A percentile compares a stretch with the other conserved stretches of the same genome.
phyloP scores from a whole-genome alignment of 352 stramenopile species.

The Globisporangium camurandrum region DNA sequence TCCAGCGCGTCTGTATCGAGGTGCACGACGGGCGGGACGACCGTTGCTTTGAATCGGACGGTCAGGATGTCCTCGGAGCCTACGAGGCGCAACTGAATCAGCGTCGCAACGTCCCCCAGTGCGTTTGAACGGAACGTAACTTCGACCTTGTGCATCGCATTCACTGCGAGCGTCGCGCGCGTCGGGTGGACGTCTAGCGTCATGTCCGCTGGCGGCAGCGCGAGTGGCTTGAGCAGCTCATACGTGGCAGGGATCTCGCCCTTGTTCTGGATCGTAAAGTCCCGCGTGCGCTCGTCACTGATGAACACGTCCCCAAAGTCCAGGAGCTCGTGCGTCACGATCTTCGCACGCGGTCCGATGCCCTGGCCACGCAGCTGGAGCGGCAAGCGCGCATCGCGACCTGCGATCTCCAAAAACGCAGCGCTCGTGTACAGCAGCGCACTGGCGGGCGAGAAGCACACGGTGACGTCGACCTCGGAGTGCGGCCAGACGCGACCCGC shows the following conservation, averaged over 20 bases:
- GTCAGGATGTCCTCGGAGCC: slow-evolving; percentile 81
- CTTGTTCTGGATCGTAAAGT: slow-evolving; percentile 91
- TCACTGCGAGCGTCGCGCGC: slow-evolving; percentile 54
- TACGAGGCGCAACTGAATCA: slow-evolving; percentile 78
- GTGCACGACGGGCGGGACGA: slow-evolving; percentile 92
- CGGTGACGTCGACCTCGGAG: slow-evolving; percentile 86
- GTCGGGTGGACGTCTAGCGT: slow-evolving; percentile 35
- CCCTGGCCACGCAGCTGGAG: slow-evolving; percentile 85
- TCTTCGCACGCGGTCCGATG: slow-evolving; percentile 89
- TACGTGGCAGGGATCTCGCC: slow-evolving; percentile 90
- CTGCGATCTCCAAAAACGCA: slow-evolving; percentile 87
- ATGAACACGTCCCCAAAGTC: slow-evolving; percentile 95
- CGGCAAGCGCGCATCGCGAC: slow-evolving; percentile 83
- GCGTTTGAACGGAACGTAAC: slow-evolving; percentile 84
- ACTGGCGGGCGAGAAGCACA: slow-evolving; percentile 83
- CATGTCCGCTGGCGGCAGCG: slow-evolving; percentile 20
- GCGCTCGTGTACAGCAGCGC: slow-evolving; percentile 75
- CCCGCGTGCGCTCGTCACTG: slow-evolving; percentile 76
- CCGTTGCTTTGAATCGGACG: slow-evolving; percentile 81
- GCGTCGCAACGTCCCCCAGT: slow-evolving; percentile 84
- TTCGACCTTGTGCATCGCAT: slow-evolving; percentile 75
- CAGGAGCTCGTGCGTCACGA: slow-evolving; percentile 91
- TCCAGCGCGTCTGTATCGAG: slow-evolving; percentile 88
- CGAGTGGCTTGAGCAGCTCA: slow-evolving; percentile 37
- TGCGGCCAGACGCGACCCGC: slow-evolving; percentile 89